Percentiles rank a stretch among this genome's conserved stretches.
phyloP scores from a whole-genome alignment of 805 yeast species.

The Candida jianshihensis region DNA sequence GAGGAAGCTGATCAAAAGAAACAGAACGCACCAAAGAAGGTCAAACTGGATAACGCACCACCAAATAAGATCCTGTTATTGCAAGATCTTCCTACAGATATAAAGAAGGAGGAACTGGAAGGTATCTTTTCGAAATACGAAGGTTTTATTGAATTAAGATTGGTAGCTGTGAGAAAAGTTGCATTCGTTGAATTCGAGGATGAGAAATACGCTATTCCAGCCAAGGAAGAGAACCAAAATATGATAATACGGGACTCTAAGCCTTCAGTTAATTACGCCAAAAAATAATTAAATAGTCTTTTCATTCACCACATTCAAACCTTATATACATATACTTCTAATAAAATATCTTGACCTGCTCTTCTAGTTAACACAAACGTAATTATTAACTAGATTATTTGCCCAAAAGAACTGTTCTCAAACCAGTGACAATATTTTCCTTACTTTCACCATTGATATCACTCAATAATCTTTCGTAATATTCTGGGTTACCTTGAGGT shows the following conservation, averaged over 20 bases:
- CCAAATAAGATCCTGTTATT: slow-evolving; percentile 67
- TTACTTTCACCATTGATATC: slow-evolving; percentile 68
- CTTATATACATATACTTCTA: too few relatives aligned
- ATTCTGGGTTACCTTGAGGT: slow-evolving; percentile 84
- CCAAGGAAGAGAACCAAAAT: slow-evolving; percentile 23
- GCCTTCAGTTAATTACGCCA: slow-evolving; percentile 22
- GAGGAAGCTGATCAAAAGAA: slow-evolving; percentile 14
- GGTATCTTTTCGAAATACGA: slow-evolving; percentile 39
- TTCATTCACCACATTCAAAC: too few relatives aligned
- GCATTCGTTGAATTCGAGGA: slow-evolving; percentile 76
- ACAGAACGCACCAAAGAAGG: slow-evolving; percentile 10
- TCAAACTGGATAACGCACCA: slow-evolving; percentile 32
- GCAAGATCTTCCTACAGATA: slow-evolving; percentile 50
- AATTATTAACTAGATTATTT: slow-evolving; percentile 31
- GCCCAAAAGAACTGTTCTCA: slow-evolving; percentile 73
- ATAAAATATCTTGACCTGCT: too few relatives aligned
- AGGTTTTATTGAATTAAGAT: slow-evolving; percentile 63
- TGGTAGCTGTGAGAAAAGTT: slow-evolving; percentile 59
- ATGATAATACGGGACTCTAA: slow-evolving; percentile 12
- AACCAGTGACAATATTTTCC: slow-evolving; percentile 57
- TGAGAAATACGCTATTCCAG: slow-evolving; percentile 43
- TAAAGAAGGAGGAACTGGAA: slow-evolving; percentile 34
- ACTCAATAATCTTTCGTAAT: slow-evolving; percentile 61
- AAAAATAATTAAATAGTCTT: slow-evolving; percentile 10
- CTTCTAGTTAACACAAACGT: neutral